These are phyloP conservation scores for Chenopodium suecicum DNA, from an alignment of 148 eudicot species.

Conservation along the genomic window DNA sequence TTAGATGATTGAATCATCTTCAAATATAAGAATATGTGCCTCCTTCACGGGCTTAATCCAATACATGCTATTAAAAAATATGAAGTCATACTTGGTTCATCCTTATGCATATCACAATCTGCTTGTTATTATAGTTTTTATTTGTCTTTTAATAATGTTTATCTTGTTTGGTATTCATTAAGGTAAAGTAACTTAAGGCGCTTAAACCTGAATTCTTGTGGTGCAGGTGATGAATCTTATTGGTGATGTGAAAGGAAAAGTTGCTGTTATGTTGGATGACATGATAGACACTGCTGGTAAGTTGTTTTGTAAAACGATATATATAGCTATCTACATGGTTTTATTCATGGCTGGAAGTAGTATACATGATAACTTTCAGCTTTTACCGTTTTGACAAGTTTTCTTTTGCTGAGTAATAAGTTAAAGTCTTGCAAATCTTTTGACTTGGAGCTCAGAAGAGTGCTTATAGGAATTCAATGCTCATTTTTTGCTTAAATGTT, in stretches of 20 bases:
- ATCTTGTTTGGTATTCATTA: not conserved
- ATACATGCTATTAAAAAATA: too few relatives aligned
- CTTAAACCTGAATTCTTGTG: not conserved
- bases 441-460: not conserved
- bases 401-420: not conserved
- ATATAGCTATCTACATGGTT: not conserved
- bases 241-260: slow-evolving; percentile 95
- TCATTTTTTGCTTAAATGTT: not conserved
- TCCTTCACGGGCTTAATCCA: not conserved
- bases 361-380: not conserved
- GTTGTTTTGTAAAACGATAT: slow-evolving; percentile 7
- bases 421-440: not conserved
- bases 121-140: not conserved
- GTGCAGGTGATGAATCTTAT: slow-evolving; percentile 90
- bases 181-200: slow-evolving; percentile 1
- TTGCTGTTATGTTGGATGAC: slow-evolving; percentile 95
- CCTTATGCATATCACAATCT: not conserved
- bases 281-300: slow-evolving; percentile 98
- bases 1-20: not conserved
- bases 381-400: not conserved
- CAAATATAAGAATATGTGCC: not conserved
- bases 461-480: not conserved
- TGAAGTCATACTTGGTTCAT: too few relatives aligned
- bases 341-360: not conserved
- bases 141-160: not conserved